Evolutionary conservation across 2,329 filamentous ascomycete species (phyloP), one percentile per base, ranked within the genome.

Genomic region (Apiospora koreana): DNA sequence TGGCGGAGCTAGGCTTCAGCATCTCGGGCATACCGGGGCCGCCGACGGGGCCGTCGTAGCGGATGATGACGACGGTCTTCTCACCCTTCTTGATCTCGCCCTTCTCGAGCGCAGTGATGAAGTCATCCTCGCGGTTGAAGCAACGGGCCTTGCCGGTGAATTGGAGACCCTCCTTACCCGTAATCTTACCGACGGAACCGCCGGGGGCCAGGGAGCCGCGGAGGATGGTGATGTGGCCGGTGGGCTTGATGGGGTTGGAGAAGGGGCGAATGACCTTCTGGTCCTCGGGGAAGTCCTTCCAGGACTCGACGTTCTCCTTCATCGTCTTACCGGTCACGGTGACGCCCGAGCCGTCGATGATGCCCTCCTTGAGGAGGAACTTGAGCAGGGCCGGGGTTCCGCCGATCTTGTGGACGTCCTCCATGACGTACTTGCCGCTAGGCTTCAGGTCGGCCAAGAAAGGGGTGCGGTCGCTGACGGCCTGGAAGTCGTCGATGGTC

Each of bases 21-120:
- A 97, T 95, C 84, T 98, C 95, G 42, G 94, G 95, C 92, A 98
- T 98, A 70, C 95, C 95, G 1, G 95, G 95, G 0, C 95, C 95
- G 74, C 95, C 95, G 84, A 95, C 97, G 72, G 95, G 95, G 0
- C 95, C 95, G 80, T 97, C 95, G 80, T 97, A 97, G 68, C 95
- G 93, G 76, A 98, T 95, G 69, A 97, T 91, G 68, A 97, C 89
- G 41, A 97, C 95, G 1, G 95, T 91, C 82, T 97, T 96, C 82
- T 97, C 93, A 73, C 91, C 92, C 79, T 92, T 91, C 74, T 94
- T 94, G 77, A 97, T 94, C 75, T 91, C 86, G 69, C 94, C 93
- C 62, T 87, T 85, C 81, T 93, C 92, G 18, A 98, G 86, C 0
- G 94, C 93, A 38, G 87, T 84, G 79, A 97, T 93, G 75, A 97